Base-by-base conservation (phyloP, 352 stramenopile genomes). In the Globisporangium cederbergense region DNA sequence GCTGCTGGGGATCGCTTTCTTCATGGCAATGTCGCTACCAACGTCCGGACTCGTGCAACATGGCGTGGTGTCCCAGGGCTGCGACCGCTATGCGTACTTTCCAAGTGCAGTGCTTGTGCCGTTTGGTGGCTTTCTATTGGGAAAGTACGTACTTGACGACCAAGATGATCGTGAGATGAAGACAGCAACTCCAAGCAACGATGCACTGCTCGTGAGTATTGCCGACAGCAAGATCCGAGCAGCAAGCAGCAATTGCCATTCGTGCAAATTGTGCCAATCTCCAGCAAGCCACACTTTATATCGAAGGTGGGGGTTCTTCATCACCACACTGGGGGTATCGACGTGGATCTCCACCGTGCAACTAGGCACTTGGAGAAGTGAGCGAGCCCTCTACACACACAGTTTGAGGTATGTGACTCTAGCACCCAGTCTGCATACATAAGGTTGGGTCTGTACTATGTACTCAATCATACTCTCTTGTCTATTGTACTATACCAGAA, bases 51-150 rank as follows among this genome's bases (percentile, higher is more conserved):
- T 93, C 40, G 73, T 93, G 22, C 85, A 91, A 63, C 85, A 93
- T 50, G 83, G 85, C 7, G 81, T 92, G 42, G 71, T 92, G 52
- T 64, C 76, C 3, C 72, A 73, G 56, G 65, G 70, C 13, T 70
- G 70, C 22, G 77, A 92, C 58, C 82, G 85, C 6, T 93, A 93
- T 57, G 73, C 76, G 10, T 93, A 93, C 65, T 76, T 90, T 10
- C 72, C 79, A 7, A 76, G 66, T 1, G 63, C 85, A 34, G 62
- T 78, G 9, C 22, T 78, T 11, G 75, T 88, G 13, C 75, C 77
- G 9, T 76, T 83, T n/a, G 65, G 58, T 22, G 79, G 73, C 0
- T 50, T 54, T 9, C 32, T 58, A 13, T 30, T 83, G 8, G 62
- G 69, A 42, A 42, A 28, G 10, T 58, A 56, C 32, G 18, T 73